phyloP scores from a whole-genome alignment of 129 eudicot genomes.

The Artemisia tridentata region DNA sequence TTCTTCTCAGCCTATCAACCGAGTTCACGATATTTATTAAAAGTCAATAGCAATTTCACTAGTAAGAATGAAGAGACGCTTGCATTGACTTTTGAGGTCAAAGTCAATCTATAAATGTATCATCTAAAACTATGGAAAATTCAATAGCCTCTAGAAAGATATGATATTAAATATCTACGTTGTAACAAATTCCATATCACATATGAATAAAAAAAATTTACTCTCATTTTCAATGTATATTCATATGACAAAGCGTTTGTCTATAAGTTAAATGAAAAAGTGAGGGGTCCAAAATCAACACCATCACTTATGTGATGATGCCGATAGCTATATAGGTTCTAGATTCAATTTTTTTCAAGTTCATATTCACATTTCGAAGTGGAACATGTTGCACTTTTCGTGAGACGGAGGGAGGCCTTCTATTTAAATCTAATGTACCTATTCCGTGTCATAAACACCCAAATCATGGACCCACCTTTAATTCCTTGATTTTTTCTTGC shows the following conservation, averaged over 20 bases:
- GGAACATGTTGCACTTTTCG: neutral
- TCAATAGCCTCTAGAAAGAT: neutral
- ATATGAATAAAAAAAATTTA: no score
- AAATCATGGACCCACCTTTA: conserved; percentile 43
- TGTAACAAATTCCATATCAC: no score
- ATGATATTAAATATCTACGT: no score
- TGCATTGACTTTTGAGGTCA: neutral
- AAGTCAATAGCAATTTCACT: neutral
- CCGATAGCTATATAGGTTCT: neutral
- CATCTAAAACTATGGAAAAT: neutral
- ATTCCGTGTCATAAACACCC: neutral
- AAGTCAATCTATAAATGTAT: neutral
- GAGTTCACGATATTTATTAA: neutral
- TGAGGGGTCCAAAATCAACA: neutral
- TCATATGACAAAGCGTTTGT: no score
- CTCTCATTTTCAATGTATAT: no score
- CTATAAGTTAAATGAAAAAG: neutral
- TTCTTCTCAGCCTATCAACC: conserved; percentile 62
- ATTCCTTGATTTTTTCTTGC: conserved; percentile 67
- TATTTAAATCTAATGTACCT: neutral
- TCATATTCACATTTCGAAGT: neutral
- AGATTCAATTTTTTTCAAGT: neutral
- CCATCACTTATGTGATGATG: conserved; percentile 11
- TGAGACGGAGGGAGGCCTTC: neutral
- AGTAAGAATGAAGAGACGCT: neutral